Conservation (phyloP, 176 grass and related monocot species). For the Guadua angustifolia region DNA sequence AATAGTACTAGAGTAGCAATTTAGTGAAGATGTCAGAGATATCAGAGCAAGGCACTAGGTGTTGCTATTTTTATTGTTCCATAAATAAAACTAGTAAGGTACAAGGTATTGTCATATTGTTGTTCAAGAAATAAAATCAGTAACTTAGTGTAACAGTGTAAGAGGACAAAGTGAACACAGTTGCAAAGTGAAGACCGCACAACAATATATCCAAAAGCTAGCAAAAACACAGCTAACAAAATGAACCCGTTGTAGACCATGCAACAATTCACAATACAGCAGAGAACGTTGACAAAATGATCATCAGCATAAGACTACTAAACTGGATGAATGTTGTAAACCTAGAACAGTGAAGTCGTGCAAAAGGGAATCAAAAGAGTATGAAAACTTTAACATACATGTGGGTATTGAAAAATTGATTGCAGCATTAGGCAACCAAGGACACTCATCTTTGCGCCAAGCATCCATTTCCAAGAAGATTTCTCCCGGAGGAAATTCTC, state of each 20-base stretch:
- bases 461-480: slow-evolving; percentile 76
- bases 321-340: slow-evolving; percentile 27
- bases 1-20: slow-evolving; percentile 4
- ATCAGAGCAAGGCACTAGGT: not conserved
- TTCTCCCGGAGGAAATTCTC: slow-evolving; percentile 64
- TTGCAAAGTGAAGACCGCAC: not conserved
- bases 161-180: slow-evolving; percentile 22
- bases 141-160: slow-evolving; percentile 20
- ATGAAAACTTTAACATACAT: slow-evolving; percentile 52
- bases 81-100: slow-evolving; percentile 35
- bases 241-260: not conserved
- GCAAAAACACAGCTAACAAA: not conserved
- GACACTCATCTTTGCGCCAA: slow-evolving; percentile 72
- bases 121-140: slow-evolving; percentile 32
- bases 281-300: slow-evolving; percentile 8
- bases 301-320: slow-evolving; percentile 14
- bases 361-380: not conserved
- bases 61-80: slow-evolving; percentile 19
- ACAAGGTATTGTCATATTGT: not conserved
- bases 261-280: not conserved
- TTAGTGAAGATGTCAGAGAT: slow-evolving; percentile 25
- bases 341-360: slow-evolving; percentile 3
- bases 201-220: slow-evolving; percentile 12
- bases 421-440: slow-evolving; percentile 94
- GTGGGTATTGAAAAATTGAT: slow-evolving; percentile 77